Evolutionary conservation across 192 early-diverging fungal species (phyloP).

Genomic region (Podila horticola): DNA sequence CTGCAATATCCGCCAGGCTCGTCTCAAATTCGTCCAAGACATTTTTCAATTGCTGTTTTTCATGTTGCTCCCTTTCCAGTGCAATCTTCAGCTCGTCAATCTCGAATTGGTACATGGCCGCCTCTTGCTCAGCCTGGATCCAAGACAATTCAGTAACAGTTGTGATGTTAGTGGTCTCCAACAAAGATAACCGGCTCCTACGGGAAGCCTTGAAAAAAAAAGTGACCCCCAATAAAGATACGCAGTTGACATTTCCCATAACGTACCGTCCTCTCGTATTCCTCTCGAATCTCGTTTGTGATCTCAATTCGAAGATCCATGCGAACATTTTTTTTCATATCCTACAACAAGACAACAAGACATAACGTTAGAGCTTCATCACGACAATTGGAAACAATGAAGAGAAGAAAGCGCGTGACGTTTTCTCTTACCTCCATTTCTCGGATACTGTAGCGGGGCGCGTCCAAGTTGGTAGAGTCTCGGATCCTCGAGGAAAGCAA

Average conservation of each 20-base stretch:
- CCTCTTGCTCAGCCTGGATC: conserved; percentile 48
- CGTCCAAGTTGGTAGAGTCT: conserved; percentile 48
- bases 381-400: not conserved
- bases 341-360: conserved; percentile 16
- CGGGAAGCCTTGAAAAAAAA: too few relatives aligned
- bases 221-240: not conserved
- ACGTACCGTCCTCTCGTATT: conserved; percentile 46
- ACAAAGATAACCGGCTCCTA: not conserved
- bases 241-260: not conserved
- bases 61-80: conserved; percentile 32
- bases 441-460: conserved; percentile 45
- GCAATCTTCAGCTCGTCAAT: conserved; percentile 33
- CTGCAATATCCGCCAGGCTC: conserved; percentile 47
- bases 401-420: not conserved
- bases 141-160: not conserved
- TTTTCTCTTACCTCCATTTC: conserved; percentile 41
- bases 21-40: conserved; percentile 47
- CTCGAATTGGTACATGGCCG: conserved; percentile 36
- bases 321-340: conserved; percentile 51
- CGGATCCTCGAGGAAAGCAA: conserved; percentile 48
- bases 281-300: conserved; percentile 49
- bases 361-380: too few relatives aligned
- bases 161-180: not conserved
- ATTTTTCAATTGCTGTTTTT: conserved; percentile 32
- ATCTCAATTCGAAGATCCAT: conserved; percentile 52